phyloP scores from a whole-genome alignment of 2,329 filamentous ascomycete species.

The Lachnellula suecica region DNA sequence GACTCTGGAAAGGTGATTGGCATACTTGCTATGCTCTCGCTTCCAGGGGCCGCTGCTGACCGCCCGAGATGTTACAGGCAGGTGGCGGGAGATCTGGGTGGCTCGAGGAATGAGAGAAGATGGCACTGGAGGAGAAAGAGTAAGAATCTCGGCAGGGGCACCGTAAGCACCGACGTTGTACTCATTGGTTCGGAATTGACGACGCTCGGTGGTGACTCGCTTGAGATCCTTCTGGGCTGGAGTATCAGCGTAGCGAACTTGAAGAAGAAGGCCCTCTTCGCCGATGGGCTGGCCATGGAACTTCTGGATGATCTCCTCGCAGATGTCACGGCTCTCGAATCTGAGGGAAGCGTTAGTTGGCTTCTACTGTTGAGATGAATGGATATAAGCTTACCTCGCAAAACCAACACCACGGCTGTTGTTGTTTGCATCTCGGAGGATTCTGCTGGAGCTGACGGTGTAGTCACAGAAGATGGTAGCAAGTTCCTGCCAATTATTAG shows the following conservation, averaged over 20 bases:
- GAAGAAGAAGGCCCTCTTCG: slow-evolving; percentile 78
- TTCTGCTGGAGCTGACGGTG: slow-evolving; percentile 89
- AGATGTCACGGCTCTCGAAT: slow-evolving; percentile 86
- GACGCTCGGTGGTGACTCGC: slow-evolving; percentile 90
- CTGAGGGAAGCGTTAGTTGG: slow-evolving; percentile 45
- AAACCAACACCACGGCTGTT: slow-evolving; percentile 97
- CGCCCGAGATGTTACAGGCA: slow-evolving; percentile 24
- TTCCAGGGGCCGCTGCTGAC: slow-evolving; percentile 34
- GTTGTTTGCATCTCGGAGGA: slow-evolving; percentile 86
- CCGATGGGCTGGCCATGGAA: slow-evolving; percentile 80
- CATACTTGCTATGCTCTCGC: slow-evolving; percentile 29
- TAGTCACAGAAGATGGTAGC: slow-evolving; percentile 77
- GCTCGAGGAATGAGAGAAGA: slow-evolving; percentile 31
- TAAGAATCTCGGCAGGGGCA: slow-evolving; percentile 45
- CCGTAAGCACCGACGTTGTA: slow-evolving; percentile 78
- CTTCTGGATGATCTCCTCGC: slow-evolving; percentile 82
- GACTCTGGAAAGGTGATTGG: background rate
- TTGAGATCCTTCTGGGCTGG: slow-evolving; percentile 95
- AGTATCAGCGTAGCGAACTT: slow-evolving; percentile 96
- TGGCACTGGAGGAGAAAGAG: slow-evolving; percentile 48
- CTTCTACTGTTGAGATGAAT: slow-evolving; percentile 1
- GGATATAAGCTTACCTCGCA: slow-evolving; percentile 66
- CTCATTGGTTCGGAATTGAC: slow-evolving; percentile 93
- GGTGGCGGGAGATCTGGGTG: slow-evolving; percentile 31
- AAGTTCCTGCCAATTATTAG: slow-evolving; percentile 57